phyloP scores from a whole-genome alignment of 495 filamentous ascomycete species.

The Aspergillus panamensis region DNA sequence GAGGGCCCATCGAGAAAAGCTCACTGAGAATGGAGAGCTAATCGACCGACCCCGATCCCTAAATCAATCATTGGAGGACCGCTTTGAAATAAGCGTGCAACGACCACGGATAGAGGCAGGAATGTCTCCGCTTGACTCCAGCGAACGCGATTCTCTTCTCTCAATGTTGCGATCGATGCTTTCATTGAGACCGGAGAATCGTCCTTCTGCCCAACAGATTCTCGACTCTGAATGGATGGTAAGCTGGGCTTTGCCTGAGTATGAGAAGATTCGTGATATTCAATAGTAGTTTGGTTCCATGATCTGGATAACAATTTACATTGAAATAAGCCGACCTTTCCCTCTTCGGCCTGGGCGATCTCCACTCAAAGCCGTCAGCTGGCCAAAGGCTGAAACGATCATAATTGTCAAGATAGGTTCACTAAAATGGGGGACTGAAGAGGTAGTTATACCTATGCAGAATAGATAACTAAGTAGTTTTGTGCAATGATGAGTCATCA shows the following conservation, averaged over 20 bases:
- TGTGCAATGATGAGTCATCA: background rate
- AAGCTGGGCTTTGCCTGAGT: slow-evolving; percentile 29
- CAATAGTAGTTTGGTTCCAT: background rate
- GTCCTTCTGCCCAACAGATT: slow-evolving; percentile 28
- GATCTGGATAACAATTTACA: too few relatives aligned
- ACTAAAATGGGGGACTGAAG: too few relatives aligned
- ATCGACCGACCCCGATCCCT: slow-evolving; percentile 20
- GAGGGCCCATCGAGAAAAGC: too few relatives aligned
- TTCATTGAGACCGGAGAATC: slow-evolving; percentile 29
- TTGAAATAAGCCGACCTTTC: too few relatives aligned
- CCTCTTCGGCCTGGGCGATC: too few relatives aligned
- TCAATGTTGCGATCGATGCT: slow-evolving; percentile 38
- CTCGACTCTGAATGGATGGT: slow-evolving; percentile 41
- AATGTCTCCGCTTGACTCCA: slow-evolving; percentile 21
- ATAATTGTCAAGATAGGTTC: too few relatives aligned
- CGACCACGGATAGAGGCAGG: slow-evolving; percentile 12
- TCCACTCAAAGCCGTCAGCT: too few relatives aligned
- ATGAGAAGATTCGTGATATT: slow-evolving; percentile 24
- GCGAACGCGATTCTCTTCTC: slow-evolving; percentile 30
- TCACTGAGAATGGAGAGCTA: too few relatives aligned
- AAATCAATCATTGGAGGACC: slow-evolving; percentile 20
- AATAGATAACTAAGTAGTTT: too few relatives aligned
- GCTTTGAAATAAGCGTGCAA: slow-evolving; percentile 27
- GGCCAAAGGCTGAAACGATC: too few relatives aligned
- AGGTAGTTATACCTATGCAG: too few relatives aligned